These are phyloP conservation scores for Aureobasidium uvarum DNA, from an alignment of 2,329 filamentous ascomycete species.

Conservation along the genomic window DNA sequence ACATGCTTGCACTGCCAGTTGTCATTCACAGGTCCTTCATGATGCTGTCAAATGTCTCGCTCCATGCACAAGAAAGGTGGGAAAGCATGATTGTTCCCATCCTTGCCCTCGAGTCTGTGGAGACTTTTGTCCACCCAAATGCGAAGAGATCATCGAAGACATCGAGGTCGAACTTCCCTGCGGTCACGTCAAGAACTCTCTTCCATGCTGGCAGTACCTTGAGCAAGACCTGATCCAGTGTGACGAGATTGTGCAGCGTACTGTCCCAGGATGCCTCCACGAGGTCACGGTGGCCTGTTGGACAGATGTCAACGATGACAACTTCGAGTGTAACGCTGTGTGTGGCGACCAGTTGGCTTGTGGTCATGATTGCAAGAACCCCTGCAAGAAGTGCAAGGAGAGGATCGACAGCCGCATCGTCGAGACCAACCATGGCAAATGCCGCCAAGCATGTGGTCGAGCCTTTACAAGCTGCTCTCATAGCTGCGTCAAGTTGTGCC, in stretches of 20 bases:
- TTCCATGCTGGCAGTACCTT: constrained; percentile 42
- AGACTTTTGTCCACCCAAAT: constrained; percentile 34
- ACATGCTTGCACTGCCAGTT: constrained; percentile 45
- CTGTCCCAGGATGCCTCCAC: constrained; percentile 58
- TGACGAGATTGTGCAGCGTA: constrained; percentile 45
- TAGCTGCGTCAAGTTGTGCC: constrained; percentile 53
- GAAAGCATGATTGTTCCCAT: constrained; percentile 43
- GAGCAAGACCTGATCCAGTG: constrained; percentile 53
- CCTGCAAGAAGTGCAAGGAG: constrained; percentile 52
- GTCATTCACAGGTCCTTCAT: constrained; percentile 48
- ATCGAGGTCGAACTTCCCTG: constrained; percentile 36
- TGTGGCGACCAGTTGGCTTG: constrained; percentile 55
- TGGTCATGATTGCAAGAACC: constrained; percentile 56
- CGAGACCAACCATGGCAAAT: constrained; percentile 49
- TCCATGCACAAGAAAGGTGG: constrained; percentile 40
- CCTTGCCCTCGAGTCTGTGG: constrained; percentile 44
- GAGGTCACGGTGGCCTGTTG: constrained; percentile 51
- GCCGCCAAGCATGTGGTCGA: constrained; percentile 52
- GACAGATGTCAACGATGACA: constrained; percentile 43
- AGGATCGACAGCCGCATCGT: constrained; percentile 37
- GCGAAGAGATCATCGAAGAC: constrained; percentile 33
- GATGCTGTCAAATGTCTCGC: constrained; percentile 44
- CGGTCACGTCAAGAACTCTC: constrained; percentile 31
- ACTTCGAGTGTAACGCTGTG: constrained; percentile 49
- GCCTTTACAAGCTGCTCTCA: constrained; percentile 58